phyloP scores from a whole-genome alignment of 768 basidiomycete species.

The Naganishia vaughanmartiniae region DNA sequence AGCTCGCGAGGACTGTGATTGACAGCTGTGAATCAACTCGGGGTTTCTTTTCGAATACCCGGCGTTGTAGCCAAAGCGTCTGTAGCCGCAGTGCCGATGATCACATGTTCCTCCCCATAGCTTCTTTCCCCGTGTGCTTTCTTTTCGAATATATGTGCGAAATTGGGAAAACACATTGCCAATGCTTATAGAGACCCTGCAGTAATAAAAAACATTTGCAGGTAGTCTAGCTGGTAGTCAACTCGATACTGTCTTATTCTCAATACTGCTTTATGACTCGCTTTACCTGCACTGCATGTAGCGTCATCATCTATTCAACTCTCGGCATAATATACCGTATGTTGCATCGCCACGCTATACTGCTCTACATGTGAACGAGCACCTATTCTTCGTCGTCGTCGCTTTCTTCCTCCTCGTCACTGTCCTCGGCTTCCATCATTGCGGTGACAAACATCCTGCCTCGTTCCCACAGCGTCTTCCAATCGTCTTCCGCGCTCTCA shows the following conservation, averaged over 20 bases:
- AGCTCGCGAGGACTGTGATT: not conserved
- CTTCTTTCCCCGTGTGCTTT: not conserved
- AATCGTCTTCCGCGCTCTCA: constrained; percentile 57
- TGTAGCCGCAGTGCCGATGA: constrained; percentile 19
- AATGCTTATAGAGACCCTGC: not conserved
- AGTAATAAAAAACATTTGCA: too few relatives aligned
- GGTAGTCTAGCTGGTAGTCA: too few relatives aligned
- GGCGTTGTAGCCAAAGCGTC: constrained; percentile 16
- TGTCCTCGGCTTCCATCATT: constrained; percentile 66
- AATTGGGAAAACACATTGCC: not conserved
- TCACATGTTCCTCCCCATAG: constrained; percentile 13
- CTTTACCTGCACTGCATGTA: not conserved
- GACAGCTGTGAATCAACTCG: not conserved
- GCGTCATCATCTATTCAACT: not conserved
- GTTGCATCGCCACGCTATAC: not conserved
- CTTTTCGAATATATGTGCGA: not conserved
- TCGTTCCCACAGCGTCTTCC: constrained; percentile 41
- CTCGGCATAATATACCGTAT: not conserved
- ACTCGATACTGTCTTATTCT: not conserved
- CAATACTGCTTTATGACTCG: not conserved
- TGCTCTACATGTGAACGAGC: not conserved
- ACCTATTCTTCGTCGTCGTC: constrained; percentile 25
- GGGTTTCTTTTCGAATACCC: constrained; percentile 14
- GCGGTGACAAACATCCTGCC: constrained; percentile 76
- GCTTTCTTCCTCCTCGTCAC: constrained; percentile 47